Conservation (phyloP, 2,329 filamentous ascomycete species). For the Orbilia ellipsospora region DNA sequence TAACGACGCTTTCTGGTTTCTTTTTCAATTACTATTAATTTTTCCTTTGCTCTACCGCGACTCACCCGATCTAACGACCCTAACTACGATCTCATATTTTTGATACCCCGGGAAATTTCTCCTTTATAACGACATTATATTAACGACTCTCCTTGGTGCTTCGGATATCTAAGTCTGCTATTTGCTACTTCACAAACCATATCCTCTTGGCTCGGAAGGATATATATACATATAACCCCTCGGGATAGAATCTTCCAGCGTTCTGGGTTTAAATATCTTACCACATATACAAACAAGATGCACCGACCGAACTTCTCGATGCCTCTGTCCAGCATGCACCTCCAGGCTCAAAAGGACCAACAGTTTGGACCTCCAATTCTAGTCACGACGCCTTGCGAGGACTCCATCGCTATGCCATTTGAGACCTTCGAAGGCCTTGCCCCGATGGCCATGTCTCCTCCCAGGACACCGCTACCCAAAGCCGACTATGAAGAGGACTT, state of each 20-base stretch:
- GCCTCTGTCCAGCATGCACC: constrained; percentile 33
- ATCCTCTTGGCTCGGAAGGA: background rate
- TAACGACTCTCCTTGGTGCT: constrained; percentile 51
- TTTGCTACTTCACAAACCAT: constrained; percentile 31
- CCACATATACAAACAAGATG: constrained; percentile 25
- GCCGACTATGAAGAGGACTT: constrained; percentile 43
- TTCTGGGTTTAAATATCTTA: background rate
- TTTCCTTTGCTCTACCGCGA: background rate
- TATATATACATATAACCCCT: constrained; percentile 18
- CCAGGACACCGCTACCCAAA: constrained; percentile 57
- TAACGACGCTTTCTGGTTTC: constrained; percentile 35
- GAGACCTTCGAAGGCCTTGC: constrained; percentile 41
- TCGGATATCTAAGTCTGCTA: constrained; percentile 34
- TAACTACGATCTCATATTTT: constrained; percentile 26
- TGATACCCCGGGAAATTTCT: constrained; percentile 48
- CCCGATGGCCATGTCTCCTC: constrained; percentile 56
- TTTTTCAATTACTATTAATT: constrained; percentile 26
- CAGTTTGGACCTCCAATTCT: constrained; percentile 41
- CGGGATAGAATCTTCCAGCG: background rate
- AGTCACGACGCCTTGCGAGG: constrained; percentile 48
- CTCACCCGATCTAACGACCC: constrained; percentile 24
- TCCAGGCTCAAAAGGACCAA: constrained; percentile 38
- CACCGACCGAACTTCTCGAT: constrained; percentile 48
- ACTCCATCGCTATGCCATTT: constrained; percentile 27
- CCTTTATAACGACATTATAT: constrained; percentile 19